Evolutionary conservation across 2,329 filamentous ascomycete genomes (phyloP).

Genomic region (Pestalotiopsis sp.): DNA sequence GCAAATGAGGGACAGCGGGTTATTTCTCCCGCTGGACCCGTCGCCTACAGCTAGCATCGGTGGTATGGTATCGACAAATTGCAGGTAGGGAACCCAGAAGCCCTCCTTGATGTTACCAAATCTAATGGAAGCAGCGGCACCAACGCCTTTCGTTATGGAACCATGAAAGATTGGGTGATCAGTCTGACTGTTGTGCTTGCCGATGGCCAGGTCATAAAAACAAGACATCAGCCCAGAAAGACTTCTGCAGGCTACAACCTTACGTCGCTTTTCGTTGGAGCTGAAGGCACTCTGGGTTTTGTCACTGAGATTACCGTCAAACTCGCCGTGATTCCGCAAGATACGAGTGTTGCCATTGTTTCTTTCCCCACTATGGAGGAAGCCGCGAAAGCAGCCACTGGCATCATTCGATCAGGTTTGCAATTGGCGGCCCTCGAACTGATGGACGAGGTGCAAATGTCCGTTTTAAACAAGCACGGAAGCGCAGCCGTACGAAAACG

Average conservation of each 20-base stretch:
- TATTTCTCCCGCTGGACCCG: slow-evolving; percentile 73
- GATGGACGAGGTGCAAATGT: slow-evolving; percentile 68
- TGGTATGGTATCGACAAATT: slow-evolving; percentile 69
- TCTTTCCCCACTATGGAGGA: slow-evolving; percentile 61
- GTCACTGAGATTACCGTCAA: slow-evolving; percentile 73
- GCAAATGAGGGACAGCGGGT: slow-evolving; percentile 59
- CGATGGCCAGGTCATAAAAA: slow-evolving; percentile 69
- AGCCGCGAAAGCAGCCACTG: slow-evolving; percentile 66
- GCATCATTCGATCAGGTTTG: slow-evolving; percentile 65
- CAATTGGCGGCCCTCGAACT: slow-evolving; percentile 68
- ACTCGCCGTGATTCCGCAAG: slow-evolving; percentile 63
- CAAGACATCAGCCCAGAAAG: slow-evolving; percentile 66
- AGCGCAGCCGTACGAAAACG: slow-evolving; percentile 56
- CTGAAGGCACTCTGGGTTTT: slow-evolving; percentile 72
- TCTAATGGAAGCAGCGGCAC: slow-evolving; percentile 45
- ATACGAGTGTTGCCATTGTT: slow-evolving; percentile 67
- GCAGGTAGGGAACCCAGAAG: slow-evolving; percentile 29
- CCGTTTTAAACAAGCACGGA: slow-evolving; percentile 64
- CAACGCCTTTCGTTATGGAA: slow-evolving; percentile 67
- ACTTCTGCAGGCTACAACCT: slow-evolving; percentile 74
- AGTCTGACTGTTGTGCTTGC: slow-evolving; percentile 72
- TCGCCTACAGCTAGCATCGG: slow-evolving; percentile 62
- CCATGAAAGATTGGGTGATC: slow-evolving; percentile 77
- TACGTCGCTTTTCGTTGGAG: slow-evolving; percentile 69
- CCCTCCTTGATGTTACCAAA: background rate